phyloP scores from a whole-genome alignment of 495 filamentous ascomycete genomes.

The Penicillium antarcticum region DNA sequence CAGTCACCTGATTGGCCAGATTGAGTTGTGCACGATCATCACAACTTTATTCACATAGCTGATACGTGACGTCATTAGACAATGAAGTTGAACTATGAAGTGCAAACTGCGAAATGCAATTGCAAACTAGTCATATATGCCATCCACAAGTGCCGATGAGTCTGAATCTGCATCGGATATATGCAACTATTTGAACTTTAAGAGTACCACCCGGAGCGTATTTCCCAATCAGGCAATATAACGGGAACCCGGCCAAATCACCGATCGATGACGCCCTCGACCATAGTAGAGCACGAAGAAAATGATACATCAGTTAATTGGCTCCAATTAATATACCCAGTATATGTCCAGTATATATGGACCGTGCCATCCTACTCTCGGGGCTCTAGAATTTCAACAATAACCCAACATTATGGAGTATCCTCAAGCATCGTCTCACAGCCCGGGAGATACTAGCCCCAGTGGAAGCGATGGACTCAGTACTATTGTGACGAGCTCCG shows the following conservation, averaged over 20 bases:
- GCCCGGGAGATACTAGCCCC: neutral
- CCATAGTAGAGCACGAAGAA: neutral
- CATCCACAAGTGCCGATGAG: no score
- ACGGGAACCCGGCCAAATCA: slow-evolving; percentile 12
- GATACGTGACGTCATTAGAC: no score
- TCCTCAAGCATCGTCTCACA: neutral
- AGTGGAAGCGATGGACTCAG: slow-evolving; percentile 12
- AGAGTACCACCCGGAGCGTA: no score
- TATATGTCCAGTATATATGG: neutral
- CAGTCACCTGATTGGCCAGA: no score
- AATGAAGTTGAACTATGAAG: no score
- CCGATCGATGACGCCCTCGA: slow-evolving; percentile 15
- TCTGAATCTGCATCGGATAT: no score
- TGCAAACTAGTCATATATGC: no score
- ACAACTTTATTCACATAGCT: neutral
- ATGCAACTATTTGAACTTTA: no score
- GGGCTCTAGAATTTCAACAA: neutral
- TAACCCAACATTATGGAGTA: slow-evolving; percentile 7
- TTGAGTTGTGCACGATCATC: neutral
- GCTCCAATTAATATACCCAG: neutral
- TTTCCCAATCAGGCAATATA: no score
- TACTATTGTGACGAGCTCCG: neutral
- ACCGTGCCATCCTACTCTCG: neutral
- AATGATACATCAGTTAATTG: neutral
- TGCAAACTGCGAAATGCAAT: no score